Percentiles rank a stretch among this genome's conserved stretches.
These are phyloP conservation scores for Bipolaris zeicola DNA, from an alignment of 2,329 filamentous ascomycete genomes.

Conservation along the genomic window DNA sequence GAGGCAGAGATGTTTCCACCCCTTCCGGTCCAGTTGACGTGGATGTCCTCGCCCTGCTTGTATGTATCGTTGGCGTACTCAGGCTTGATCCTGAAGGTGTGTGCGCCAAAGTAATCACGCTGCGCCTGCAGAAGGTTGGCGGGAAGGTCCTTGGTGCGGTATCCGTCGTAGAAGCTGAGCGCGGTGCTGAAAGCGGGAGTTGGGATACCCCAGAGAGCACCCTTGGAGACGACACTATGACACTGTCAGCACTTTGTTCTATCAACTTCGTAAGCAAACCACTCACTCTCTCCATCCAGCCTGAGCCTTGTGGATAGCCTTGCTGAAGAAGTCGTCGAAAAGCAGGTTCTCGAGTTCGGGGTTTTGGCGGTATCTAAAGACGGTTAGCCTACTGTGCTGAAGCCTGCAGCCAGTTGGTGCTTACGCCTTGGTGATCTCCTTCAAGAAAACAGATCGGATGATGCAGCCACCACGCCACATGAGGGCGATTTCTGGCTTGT, in stretches of 20 bases:
- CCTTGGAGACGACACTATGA: slow-evolving; percentile 76
- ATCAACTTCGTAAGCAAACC: not conserved
- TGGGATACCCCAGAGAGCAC: slow-evolving; percentile 91
- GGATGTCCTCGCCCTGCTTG: slow-evolving; percentile 83
- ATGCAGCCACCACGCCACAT: slow-evolving; percentile 99
- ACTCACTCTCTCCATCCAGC: slow-evolving; percentile 50
- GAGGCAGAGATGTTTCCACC: slow-evolving; percentile 97
- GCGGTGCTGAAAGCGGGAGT: slow-evolving; percentile 96
- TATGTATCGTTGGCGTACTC: slow-evolving; percentile 70
- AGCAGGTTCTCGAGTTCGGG: slow-evolving; percentile 96
- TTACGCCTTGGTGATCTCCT: slow-evolving; percentile 91
- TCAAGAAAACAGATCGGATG: slow-evolving; percentile 99
- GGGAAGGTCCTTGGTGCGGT: slow-evolving; percentile 94
- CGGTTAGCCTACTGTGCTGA: not conserved
- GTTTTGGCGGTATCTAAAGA: slow-evolving; percentile 73
- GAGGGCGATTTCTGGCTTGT: slow-evolving; percentile 99
- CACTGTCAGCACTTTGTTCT: slow-evolving; percentile 57
- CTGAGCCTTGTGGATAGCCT: slow-evolving; percentile 97
- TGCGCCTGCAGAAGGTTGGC: slow-evolving; percentile 98
- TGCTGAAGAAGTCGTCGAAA: slow-evolving; percentile 99
- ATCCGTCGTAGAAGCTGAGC: slow-evolving; percentile 97
- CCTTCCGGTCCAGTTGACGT: slow-evolving; percentile 99
- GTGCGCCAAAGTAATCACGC: slow-evolving; percentile 94
- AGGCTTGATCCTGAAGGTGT: slow-evolving; percentile 61
- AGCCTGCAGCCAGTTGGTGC: not conserved